Base-by-base conservation (phyloP, 257 asterid species). In the Linaria vulgaris region DNA sequence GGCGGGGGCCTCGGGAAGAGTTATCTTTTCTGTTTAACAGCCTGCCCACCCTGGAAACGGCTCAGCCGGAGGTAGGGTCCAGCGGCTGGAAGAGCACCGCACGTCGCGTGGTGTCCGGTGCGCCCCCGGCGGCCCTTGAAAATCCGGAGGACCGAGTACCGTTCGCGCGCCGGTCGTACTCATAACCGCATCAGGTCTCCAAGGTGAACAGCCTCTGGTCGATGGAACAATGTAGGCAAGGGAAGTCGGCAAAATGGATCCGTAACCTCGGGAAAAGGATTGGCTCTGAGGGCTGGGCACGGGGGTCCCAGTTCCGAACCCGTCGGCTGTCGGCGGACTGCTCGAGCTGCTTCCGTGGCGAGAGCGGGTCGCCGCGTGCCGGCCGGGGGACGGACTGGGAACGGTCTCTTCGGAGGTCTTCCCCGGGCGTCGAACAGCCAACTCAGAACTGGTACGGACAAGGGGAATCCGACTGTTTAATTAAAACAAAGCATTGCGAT, bases 41-140 rank as follows among this genome's bases (percentile, higher is more conserved):
- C 78, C 74, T 69, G 72, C 79, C 79, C 75, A 74, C 79, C 79
- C 59, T 63, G 68, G 79, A 73, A 74, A 56, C 71, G 71, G 64
- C 71, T 66, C 71, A 44, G 56, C 64, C 72, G 71, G 71, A 65
- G 70, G 62, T 65, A 53, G 63, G 70, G 70, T 66, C 70, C 70
- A 66, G 69, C 62, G 63, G 71, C 63, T 56, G 71, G 71, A 66
- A 66, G 71, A 66, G 71, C 71, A 66, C 71, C 71, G 71, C 71
- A 55, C 64, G 64, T 66, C 71, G 71, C 64, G 68, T 27, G 63
- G 74, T 69, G 74, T 60, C 63, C 57, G 62, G 63, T 69, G 69
- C 69, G 56, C 69, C 69, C 69, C 69, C 69, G 69, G 63, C 63
- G 69, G 69, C 74, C 74, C 57, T 69, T 61, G 61, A 61, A 69